These are phyloP conservation scores for Pseudevernia furfuracea DNA, from an alignment of 495 filamentous ascomycete species.

Conservation along the genomic window DNA sequence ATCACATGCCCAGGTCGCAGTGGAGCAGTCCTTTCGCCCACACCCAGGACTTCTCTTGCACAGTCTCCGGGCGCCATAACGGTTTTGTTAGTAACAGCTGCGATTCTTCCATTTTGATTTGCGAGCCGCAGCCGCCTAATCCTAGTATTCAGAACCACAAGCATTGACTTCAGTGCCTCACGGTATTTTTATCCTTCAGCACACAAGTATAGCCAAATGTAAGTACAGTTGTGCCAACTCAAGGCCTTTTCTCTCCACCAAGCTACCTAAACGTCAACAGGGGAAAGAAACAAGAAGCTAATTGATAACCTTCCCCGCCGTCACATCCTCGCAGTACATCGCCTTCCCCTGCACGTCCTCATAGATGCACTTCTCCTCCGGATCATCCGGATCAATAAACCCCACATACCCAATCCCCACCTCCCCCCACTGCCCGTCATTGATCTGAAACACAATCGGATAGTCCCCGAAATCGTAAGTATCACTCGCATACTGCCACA, in stretches of 20 bases:
- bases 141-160: too few relatives aligned
- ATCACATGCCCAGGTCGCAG: too few relatives aligned
- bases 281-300: not conserved
- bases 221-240: not conserved
- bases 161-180: too few relatives aligned
- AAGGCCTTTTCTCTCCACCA: not conserved
- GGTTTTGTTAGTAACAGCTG: too few relatives aligned
- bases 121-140: too few relatives aligned
- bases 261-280: not conserved
- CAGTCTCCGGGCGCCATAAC: too few relatives aligned
- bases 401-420: constrained; percentile 13
- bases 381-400: not conserved
- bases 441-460: constrained; percentile 5
- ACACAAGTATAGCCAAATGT: too few relatives aligned
- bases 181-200: too few relatives aligned
- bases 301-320: not conserved
- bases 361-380: not conserved
- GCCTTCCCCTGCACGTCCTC: not conserved
- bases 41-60: too few relatives aligned
- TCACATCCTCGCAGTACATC: not conserved
- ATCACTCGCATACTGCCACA: not conserved
- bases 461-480: not conserved
- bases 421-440: constrained; percentile 10
- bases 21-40: too few relatives aligned
- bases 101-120: too few relatives aligned